Conservation (phyloP, 306 rosid genomes). For the Castanospermum australe region DNA sequence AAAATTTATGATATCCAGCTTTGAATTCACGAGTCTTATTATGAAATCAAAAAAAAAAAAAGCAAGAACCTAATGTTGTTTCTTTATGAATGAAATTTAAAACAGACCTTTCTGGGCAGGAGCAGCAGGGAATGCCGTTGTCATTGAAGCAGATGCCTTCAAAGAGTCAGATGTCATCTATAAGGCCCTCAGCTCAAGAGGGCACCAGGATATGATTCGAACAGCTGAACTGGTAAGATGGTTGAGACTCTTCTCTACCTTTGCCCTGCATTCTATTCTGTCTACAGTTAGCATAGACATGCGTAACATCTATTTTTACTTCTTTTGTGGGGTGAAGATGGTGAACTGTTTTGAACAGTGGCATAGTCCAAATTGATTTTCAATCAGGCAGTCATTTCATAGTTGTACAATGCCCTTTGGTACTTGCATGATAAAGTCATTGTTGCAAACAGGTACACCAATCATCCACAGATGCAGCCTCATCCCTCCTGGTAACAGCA, state of each 20-base stretch:
- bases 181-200: conserved; percentile 87
- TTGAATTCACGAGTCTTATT: not conserved
- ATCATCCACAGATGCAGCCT: conserved; percentile 95
- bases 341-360: not conserved
- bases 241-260: not conserved
- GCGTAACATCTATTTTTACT: not conserved
- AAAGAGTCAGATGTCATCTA: conserved; percentile 96
- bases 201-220: conserved; percentile 84
- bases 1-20: not conserved
- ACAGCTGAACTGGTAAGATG: conserved; percentile 86
- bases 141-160: conserved; percentile 95
- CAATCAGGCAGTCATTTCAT: not conserved
- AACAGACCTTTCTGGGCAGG: conserved; percentile 90
- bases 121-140: conserved; percentile 85
- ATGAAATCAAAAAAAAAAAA: not conserved
- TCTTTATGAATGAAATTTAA: conserved; percentile 32
- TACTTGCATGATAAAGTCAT: not conserved
- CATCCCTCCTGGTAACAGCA: conserved; percentile 91
- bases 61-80: conserved; percentile 21
- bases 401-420: not conserved
- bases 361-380: not conserved
- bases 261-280: not conserved
- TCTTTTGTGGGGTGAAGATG: not conserved
- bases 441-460: conserved; percentile 80
- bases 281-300: not conserved